These are phyloP conservation scores for Maudiozyma saulgeensis DNA, from an alignment of 805 yeast species.

Conservation along the genomic window DNA sequence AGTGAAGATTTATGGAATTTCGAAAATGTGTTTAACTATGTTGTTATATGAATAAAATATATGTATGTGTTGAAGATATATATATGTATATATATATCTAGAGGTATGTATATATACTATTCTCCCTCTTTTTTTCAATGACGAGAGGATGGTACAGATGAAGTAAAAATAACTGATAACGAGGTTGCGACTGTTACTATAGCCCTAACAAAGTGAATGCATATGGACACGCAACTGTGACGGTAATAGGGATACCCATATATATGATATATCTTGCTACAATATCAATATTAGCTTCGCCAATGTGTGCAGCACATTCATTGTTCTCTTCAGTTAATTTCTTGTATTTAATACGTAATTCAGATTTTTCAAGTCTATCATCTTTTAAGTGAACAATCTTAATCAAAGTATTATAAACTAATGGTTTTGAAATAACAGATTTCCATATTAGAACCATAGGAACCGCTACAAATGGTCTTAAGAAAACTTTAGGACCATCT, in stretches of 20 bases:
- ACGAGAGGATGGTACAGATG: no score
- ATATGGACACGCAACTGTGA: slow-evolving; percentile 32
- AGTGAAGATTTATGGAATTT: neutral
- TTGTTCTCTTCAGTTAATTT: neutral
- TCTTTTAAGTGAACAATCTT: slow-evolving; percentile 11
- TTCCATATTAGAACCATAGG: slow-evolving; percentile 64
- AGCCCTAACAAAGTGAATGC: slow-evolving; percentile 6
- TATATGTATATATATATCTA: neutral
- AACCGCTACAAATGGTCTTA: slow-evolving; percentile 57
- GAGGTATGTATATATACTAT: no score
- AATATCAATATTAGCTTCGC: slow-evolving; percentile 67
- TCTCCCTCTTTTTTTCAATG: no score
- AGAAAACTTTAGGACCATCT: slow-evolving; percentile 32
- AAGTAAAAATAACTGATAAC: no score
- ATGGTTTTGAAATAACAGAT: slow-evolving; percentile 49
- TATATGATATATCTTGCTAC: slow-evolving; percentile 70
- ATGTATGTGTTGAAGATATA: neutral
- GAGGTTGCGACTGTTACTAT: neutral
- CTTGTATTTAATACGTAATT: slow-evolving; percentile 10
- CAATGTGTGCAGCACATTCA: slow-evolving; percentile 40
- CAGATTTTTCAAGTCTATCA: slow-evolving; percentile 19
- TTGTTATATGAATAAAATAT: neutral
- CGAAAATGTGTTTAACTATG: neutral
- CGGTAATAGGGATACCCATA: slow-evolving; percentile 63
- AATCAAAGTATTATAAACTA: slow-evolving; percentile 42